A percentile compares a stretch with the other conserved stretches of the same genome.
Evolutionary conservation across 441 rosid genomes (phyloP).

Genomic region (Eugenia klotzschiana): DNA sequence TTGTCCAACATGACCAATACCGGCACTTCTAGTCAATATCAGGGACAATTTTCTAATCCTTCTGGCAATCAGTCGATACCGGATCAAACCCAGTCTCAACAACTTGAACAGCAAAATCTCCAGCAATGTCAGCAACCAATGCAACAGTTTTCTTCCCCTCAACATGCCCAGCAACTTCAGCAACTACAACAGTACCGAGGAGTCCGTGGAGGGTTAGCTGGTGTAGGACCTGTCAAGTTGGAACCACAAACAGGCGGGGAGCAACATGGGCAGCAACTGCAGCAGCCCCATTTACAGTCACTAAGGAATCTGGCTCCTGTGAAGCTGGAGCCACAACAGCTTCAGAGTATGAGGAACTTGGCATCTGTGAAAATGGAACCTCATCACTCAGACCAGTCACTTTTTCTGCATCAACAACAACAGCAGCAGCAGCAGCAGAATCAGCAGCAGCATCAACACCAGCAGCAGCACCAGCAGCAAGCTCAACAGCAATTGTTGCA

Average conservation of each 20-base stretch:
- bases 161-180: conserved; percentile 16
- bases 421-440: conserved; percentile 8
- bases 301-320: conserved; percentile 13
- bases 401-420: conserved; percentile 19
- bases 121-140: conserved; percentile 16
- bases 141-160: conserved; percentile 19
- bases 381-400: conserved; percentile 16
- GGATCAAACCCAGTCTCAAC: conserved; percentile 15
- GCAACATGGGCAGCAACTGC: conserved; percentile 13
- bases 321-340: conserved; percentile 20
- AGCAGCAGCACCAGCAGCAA: conserved; percentile 10
- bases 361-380: conserved; percentile 20
- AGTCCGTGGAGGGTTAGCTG: conserved; percentile 9
- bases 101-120: conserved; percentile 14
- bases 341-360: conserved; percentile 11
- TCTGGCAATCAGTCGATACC: conserved; percentile 5
- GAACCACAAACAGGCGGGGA: conserved; percentile 19
- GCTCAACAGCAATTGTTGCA: conserved; percentile 8
- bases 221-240: conserved; percentile 14
- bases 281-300: conserved; percentile 14
- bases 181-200: conserved; percentile 14
- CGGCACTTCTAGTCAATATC: conserved; percentile 16
- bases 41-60: conserved; percentile 14
- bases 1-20: conserved; percentile 10
- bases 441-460: conserved; percentile 12